Evolutionary conservation across 768 basidiomycete species (phyloP), one percentile per base, ranked within the genome.

Genomic region (Dioszegia crocea): DNA sequence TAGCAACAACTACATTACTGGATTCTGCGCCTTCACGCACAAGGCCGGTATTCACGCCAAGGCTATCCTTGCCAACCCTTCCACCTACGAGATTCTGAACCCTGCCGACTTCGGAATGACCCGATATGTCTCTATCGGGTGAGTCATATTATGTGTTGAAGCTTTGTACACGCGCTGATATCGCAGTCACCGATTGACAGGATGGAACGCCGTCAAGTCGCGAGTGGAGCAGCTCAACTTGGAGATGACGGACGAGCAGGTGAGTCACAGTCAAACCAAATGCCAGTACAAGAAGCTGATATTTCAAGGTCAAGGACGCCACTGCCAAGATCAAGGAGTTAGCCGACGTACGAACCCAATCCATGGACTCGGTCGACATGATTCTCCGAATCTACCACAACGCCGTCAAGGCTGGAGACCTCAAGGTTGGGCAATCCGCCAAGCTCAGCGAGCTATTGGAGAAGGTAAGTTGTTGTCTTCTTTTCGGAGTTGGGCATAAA

Each of bases 21-120:
- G 96, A 16, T 99, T 97, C 80, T 98, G 96, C 75, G 96, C 96
- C 3, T 99, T 99, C 82, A 99, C 96, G 26, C 96, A 98, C 86
- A 98, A 99, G 86, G 96, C 96, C 21, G 96, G 96, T 76, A 99
- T 99, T 65, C 96, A 99, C 79, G 96, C 96, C 80, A 99, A 99
- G 83, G 96, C 96, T 38, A 99, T 99, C 78, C 85, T 93, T 63
- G 96, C 97, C 81, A 99, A 99, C 83, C 96, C 96, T 1, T 90
- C 88, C 71, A 99, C 96, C 10, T 99, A 98, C 79, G 94, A 99
- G 80, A 97, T 97, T 78, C 84, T 96, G 78, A 97, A 92, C 85
- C 96, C 96, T 16, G 91, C 94, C 78, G 96, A 99, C 80, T 99
- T 99, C 72, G 96, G 96, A 69, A 83, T 99, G 73, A 91, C 87